Base-by-base conservation (phyloP, 1,284 basidiomycete genomes). In the Rugosomyces carneus region DNA sequence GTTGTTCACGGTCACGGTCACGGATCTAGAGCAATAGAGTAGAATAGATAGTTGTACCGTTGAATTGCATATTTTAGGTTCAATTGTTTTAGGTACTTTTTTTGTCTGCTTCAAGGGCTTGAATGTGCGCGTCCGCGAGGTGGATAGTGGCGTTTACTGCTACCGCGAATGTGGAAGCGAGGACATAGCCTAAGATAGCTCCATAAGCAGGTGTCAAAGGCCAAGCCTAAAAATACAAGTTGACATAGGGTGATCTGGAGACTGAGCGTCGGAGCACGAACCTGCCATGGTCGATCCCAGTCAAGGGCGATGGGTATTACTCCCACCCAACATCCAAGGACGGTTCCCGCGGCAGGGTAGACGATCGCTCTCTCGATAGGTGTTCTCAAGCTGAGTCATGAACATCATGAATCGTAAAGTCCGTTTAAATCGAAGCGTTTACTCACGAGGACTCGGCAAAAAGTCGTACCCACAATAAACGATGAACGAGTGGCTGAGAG, bases 251-350 rank as follows among this genome's bases (percentile, higher is more conserved):
- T 10, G 5, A 37, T 43, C 31, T 21, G 45, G 38, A 40, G 38
- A 29, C 18, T 42, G 27, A 40, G 19, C 10, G 37, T 34, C 27
- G 40, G 23, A 21, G 16, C 29, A 63, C 78, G 47, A 45, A 89
- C 91, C 83, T 96, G 93, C 93, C 93, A 96, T 8, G 92, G 89
- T 40, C 91, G 75, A 61, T 93, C 93, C 93, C 93, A 97, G 64
- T 97, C 93, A 6, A 97, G 78, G 0, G 90, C 85, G 44, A 93
- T 81, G 0, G 89, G 88, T 35, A 93, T 72, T 2, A 77, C 80
- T 13, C 91, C 91, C 5, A 78, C 37, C 92, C 91, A 95, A 32
- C 78, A 74, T 5, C 92, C 92, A 10, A 84, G 19, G 16, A 85
- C 54, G 1, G 87, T 69, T n/a, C 89, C 89, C 15, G 84, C 57